Base-by-base conservation (phyloP, 805 yeast species). In the Barnettozyma sp. region DNA sequence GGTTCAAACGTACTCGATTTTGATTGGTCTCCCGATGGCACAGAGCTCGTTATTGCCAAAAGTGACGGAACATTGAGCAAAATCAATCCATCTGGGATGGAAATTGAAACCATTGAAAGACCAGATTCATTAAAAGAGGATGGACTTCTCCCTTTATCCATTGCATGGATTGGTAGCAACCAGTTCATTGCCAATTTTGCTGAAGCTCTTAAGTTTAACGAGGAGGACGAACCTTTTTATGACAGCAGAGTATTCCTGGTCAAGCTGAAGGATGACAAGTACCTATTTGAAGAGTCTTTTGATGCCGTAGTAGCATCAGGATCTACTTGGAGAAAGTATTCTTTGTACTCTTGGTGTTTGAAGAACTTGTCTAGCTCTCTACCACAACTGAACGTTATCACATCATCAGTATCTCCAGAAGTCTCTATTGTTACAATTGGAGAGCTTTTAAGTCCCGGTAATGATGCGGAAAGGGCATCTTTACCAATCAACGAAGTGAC, bases 391-490 rank as follows among this genome's bases (percentile, higher is more conserved):
- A 45, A 65, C 17, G 41, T 85, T 15, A 40, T 81, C 1, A 71
- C 83, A 2, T 71, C 81, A 2, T 71, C 87, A 0, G 67, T 75
- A 17, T 73, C 92, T 0, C 66, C 82, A 3, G 95, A 83, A 36
- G 49, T 82, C 12, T 58, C 72, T 7, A 58, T 78, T 1, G 40
- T 71, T 18, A 63, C 74, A 2, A 46, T 60, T 1, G 32, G 45
- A 0, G 55, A 57, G 14, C 50, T 63, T 3, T 49, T 79, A 1
- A 60, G 60, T 21, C 78, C 78, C 7, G 56, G 70, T 4, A 82
- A 81, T 46, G 96, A 87, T 50, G 64, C 78, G 4, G 76, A 74
- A 47, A 67, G 82, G 33, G 94, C 95, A 0, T 69, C 75, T 18
- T 62, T 85, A 43, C 95, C 95, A 2, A 62, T 84, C 46, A 74